Evolutionary conservation across 1,139 yeast species (phyloP), one percentile per base, ranked within the genome.

Genomic region (Pichia sp.): DNA sequence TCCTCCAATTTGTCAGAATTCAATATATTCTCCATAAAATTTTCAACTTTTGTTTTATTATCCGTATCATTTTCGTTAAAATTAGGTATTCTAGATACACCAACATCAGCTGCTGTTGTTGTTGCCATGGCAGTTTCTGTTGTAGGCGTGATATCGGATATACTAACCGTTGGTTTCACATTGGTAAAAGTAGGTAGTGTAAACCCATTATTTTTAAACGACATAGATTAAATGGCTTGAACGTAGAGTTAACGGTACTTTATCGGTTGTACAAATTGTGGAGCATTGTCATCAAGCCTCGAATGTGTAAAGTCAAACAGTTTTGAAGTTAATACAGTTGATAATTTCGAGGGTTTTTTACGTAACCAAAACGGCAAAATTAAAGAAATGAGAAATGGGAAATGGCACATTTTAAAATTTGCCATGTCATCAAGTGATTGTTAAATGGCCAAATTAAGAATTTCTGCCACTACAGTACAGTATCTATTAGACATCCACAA

Each of bases 151-250:
- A 52, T 45, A 22, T 39, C 52, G 1, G 59, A 50, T 5, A 54
- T 39, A 14, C 53, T 25, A 16, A 55, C 59, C 14, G 56, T 55
- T 10, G 60, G 59, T 42, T 52, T 43, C 9, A 50, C 53, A 22
- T 46, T 48, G 9, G 55, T 44, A 28, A 57, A 53, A 1, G 58
- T 53, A n/a, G 60, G 55, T 7, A 56, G 47, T 5, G 53, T 51
- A 10, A 55, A 47, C 14, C 59, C 56, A 16, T 39, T 39, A 3
- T 42, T 45, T 28, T 46, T 48, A 18, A 56, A 46, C 11, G 56
- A 51, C 58, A 53, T 51, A 3, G 7, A 8, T 36, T 36, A 11
- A 36, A 19, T 19, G 25, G 25, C 3, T 14, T 31, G 14, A n/a
- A 14, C 13, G 14, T n/a, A 13, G 8, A 14, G 6, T 31, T 14